Evolutionary conservation across 345 rosid species (phyloP).

Genomic region (Sonneratia alba): DNA sequence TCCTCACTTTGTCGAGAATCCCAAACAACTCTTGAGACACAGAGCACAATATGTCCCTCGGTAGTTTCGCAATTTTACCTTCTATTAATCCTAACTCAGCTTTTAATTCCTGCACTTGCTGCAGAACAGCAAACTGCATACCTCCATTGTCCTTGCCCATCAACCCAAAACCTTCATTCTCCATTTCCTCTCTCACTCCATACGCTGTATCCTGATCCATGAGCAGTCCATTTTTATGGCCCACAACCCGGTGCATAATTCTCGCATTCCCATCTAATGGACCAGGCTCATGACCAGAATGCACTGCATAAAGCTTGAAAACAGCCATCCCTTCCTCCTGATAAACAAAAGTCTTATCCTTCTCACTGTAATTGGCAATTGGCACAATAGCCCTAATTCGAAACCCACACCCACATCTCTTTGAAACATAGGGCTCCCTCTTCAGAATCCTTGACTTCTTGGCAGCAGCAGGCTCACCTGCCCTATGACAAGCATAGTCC

Average conservation of each 20-base stretch:
- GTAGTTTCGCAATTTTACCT: slow-evolving; percentile 59
- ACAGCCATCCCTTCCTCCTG: slow-evolving; percentile 94
- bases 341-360: slow-evolving; percentile 88
- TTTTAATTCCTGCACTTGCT: slow-evolving; percentile 76
- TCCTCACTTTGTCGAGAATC: slow-evolving; percentile 55
- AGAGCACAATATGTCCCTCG: slow-evolving; percentile 45
- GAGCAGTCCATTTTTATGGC: slow-evolving; percentile 64
- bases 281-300: slow-evolving; percentile 98
- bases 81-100: slow-evolving; percentile 60
- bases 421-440: slow-evolving; percentile 96
- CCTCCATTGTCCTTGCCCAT: slow-evolving; percentile 67
- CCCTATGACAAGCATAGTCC: slow-evolving; percentile 99
- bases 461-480: slow-evolving; percentile 75
- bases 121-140: slow-evolving; percentile 51
- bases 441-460: slow-evolving; percentile 86
- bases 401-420: slow-evolving; percentile 95
- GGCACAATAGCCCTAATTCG: slow-evolving; percentile 96
- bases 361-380: slow-evolving; percentile 84
- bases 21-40: slow-evolving; percentile 76
- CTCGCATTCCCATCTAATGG: slow-evolving; percentile 95
- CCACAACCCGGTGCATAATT: slow-evolving; percentile 94
- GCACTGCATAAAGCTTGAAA: slow-evolving; percentile 89
- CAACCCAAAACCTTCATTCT: slow-evolving; percentile 53
- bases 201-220: slow-evolving; percentile 73
- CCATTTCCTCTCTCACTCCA: slow-evolving; percentile 80